Evolutionary conservation across 441 rosid species (phyloP).

Genomic region (Adansonia gregorii): DNA sequence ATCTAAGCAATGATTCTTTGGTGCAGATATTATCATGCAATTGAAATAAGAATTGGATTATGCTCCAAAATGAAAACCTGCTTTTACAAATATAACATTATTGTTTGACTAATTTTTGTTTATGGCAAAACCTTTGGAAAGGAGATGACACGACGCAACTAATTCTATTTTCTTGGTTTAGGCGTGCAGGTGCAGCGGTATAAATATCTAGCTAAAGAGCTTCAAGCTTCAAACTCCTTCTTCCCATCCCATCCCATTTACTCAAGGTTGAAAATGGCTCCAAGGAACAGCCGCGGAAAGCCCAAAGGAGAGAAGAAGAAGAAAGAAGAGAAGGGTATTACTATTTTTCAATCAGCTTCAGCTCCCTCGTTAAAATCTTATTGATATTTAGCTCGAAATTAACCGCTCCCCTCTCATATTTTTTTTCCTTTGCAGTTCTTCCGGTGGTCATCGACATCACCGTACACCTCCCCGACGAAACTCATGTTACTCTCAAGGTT

Average conservation of each 20-base stretch:
- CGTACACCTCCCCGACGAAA: conserved; percentile 84
- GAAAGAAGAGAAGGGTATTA: conserved; percentile 76
- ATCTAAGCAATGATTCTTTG: not conserved
- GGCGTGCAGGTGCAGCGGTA: not conserved
- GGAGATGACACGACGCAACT: not conserved
- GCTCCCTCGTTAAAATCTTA: not conserved
- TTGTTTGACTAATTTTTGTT: not conserved
- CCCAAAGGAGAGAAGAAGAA: conserved; percentile 94
- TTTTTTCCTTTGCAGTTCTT: conserved; percentile 60
- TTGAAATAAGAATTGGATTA: not conserved
- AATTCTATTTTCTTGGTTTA: not conserved
- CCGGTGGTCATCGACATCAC: conserved; percentile 85
- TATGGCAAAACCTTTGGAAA: not conserved
- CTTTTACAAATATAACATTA: not conserved
- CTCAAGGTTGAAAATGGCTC: conserved; percentile 67
- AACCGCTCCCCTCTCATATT: not conserved
- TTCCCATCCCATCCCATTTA: not conserved
- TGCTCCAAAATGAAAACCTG: not conserved
- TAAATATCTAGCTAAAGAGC: not conserved
- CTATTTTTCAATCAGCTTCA: not conserved
- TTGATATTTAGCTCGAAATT: not conserved
- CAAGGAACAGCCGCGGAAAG: conserved; percentile 88
- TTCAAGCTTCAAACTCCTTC: not conserved
- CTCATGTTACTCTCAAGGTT: conserved; percentile 72
- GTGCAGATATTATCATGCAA: not conserved